A percentile compares a stretch with the other conserved stretches of the same genome.
These are phyloP conservation scores for Pseudogymnoascus sp. DNA, from an alignment of 2,329 filamentous ascomycete species.

Conservation along the genomic window DNA sequence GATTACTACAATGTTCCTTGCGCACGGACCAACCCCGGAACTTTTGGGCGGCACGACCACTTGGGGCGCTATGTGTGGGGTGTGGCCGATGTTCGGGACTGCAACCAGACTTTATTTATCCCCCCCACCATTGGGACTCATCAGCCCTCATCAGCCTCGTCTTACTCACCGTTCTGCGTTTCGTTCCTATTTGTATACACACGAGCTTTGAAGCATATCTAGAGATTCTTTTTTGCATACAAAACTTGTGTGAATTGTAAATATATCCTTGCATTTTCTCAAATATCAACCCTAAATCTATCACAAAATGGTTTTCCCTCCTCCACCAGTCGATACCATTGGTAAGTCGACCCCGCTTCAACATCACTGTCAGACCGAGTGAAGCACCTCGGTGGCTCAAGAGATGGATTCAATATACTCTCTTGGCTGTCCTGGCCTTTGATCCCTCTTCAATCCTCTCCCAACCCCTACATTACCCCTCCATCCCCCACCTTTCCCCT, in stretches of 20 bases:
- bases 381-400: not conserved
- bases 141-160: conserved; percentile 8
- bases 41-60: not conserved
- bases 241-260: not conserved
- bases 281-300: not conserved
- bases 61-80: not conserved
- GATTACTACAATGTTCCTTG: not conserved
- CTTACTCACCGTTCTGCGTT: not conserved
- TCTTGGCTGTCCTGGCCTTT: not conserved
- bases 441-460: not conserved
- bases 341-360: conserved; percentile 33
- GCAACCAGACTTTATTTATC: conserved; percentile 5
- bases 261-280: conserved; percentile 1
- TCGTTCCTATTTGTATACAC: not conserved
- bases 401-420: not conserved
- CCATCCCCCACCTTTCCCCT: not conserved
- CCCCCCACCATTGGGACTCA: not conserved
- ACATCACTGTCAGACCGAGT: not conserved
- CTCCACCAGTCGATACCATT: conserved; percentile 70
- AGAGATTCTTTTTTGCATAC: not conserved
- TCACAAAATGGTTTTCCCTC: conserved; percentile 54
- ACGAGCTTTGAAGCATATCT: not conserved
- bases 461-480: not conserved
- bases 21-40: not conserved
- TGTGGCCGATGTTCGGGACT: conserved; percentile 5